Conservation (phyloP, 1,284 basidiomycete genomes). For the Flammula alnicola region DNA sequence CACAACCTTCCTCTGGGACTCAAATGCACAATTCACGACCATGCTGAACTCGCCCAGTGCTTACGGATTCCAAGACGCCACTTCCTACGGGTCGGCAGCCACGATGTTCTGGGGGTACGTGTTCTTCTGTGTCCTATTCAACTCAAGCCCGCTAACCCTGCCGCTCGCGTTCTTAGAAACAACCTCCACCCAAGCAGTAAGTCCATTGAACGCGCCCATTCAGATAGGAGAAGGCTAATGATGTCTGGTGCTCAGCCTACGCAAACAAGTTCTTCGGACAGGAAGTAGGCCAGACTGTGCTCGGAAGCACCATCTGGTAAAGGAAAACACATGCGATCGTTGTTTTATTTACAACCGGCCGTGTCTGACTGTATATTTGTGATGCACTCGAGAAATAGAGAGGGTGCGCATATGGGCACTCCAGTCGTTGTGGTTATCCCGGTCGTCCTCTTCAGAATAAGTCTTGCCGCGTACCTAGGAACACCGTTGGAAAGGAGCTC, state of each 20-base stretch:
- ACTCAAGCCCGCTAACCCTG: neutral
- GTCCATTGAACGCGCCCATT: conserved; percentile 21
- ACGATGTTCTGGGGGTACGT: conserved; percentile 62
- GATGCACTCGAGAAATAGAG: neutral
- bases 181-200: conserved; percentile 53
- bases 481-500: too few species aligned
- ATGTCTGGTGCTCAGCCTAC: conserved; percentile 27
- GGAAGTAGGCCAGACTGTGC: conserved; percentile 36
- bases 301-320: conserved; percentile 43
- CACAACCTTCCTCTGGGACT: conserved; percentile 55
- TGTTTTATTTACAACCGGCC: neutral
- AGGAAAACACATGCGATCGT: too few species aligned
- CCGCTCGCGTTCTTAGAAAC: conserved; percentile 36
- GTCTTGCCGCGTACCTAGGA: neutral
- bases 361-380: neutral
- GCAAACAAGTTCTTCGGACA: conserved; percentile 46
- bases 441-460: too few species aligned
- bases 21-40: conserved; percentile 53
- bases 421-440: too few species aligned
- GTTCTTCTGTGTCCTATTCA: neutral
- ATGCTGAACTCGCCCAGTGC: conserved; percentile 52
- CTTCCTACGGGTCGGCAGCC: conserved; percentile 47
- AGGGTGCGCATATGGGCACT: too few species aligned
- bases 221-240: neutral
- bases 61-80: conserved; percentile 58